Evolutionary conservation across 176 grass and related monocot genomes (phyloP).

Genomic region (Aegilops umbellulata): DNA sequence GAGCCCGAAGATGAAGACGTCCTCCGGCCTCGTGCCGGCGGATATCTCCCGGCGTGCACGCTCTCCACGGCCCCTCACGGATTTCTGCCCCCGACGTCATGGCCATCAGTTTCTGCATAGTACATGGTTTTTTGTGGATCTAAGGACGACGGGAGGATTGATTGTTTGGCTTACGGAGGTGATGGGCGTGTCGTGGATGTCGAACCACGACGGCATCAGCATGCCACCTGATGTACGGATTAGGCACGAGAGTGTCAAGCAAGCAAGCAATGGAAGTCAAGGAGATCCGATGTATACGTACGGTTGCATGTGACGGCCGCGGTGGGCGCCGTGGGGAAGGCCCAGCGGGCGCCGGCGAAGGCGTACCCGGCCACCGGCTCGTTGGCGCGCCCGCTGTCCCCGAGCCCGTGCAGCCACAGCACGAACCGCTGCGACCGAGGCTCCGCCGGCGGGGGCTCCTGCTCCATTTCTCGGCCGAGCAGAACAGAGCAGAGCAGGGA

Average conservation of each 20-base stretch:
- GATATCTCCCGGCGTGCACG: conserved; percentile 58
- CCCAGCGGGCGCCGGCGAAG: conserved; percentile 49
- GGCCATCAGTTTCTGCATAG: too few species aligned
- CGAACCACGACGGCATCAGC: conserved; percentile 79
- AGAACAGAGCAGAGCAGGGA: too few species aligned
- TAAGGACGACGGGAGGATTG: too few species aligned
- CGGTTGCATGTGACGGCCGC: conserved; percentile 67
- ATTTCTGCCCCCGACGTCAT: conserved; percentile 32
- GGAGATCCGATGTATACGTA: neutral
- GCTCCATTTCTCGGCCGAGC: neutral
- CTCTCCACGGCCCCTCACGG: conserved; percentile 50
- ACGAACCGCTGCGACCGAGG: conserved; percentile 26
- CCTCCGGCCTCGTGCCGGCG: conserved; percentile 34
- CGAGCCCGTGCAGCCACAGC: conserved; percentile 68
- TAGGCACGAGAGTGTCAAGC: too few species aligned
- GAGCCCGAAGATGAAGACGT: conserved; percentile 69
- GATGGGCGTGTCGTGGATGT: conserved; percentile 66
- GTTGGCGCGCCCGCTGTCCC: conserved; percentile 59
- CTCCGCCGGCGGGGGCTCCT: neutral
- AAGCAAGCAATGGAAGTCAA: too few species aligned
- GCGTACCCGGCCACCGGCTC: conserved; percentile 42
- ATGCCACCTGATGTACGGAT: conserved; percentile 52
- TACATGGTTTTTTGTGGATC: too few species aligned
- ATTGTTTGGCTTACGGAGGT: conserved; percentile 31
- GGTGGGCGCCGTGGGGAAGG: conserved; percentile 63